Conservation (phyloP, 495 filamentous ascomycete species). For the Aspergillus saccharolyticus region DNA sequence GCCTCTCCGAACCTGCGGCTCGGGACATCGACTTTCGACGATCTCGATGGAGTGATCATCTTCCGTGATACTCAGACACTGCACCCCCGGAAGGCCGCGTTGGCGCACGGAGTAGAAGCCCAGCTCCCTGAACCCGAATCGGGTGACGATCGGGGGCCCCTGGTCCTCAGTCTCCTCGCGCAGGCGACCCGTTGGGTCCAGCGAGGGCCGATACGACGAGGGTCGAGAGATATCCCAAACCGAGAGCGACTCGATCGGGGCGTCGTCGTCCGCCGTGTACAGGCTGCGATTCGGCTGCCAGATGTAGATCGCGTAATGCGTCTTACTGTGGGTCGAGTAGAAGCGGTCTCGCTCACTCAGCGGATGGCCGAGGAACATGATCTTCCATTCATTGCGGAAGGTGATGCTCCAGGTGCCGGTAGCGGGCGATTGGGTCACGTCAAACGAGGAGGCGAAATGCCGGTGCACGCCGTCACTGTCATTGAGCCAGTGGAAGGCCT, state of each 20-base stretch:
- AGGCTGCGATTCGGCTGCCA: conserved; percentile 61
- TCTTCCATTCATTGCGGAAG: conserved; percentile 65
- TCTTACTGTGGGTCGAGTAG: conserved; percentile 57
- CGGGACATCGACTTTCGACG: conserved; percentile 47
- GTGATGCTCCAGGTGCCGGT: conserved; percentile 40
- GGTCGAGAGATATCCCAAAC: conserved; percentile 62
- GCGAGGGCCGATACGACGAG: conserved; percentile 50
- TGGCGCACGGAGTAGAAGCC: conserved; percentile 56
- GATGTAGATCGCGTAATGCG: conserved; percentile 61
- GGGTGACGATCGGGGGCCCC: conserved; percentile 49
- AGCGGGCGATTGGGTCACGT: conserved; percentile 29
- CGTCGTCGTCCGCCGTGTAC: conserved; percentile 51
- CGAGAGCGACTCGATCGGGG: conserved; percentile 57
- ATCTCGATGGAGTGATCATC: conserved; percentile 36
- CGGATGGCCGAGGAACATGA: conserved; percentile 58
- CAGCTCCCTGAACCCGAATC: conserved; percentile 52
- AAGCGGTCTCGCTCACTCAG: conserved; percentile 57
- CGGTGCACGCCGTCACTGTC: conserved; percentile 53
- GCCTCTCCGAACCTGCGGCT: conserved; percentile 31
- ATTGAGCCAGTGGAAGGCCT: conserved; percentile 55
- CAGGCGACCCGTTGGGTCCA: conserved; percentile 45
- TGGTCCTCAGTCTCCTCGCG: conserved; percentile 28
- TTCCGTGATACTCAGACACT: conserved; percentile 50
- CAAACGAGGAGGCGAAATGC: conserved; percentile 62
- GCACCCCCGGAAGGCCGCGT: conserved; percentile 47